Conservation (phyloP, 345 rosid species). For the Erodium maritimum region DNA sequence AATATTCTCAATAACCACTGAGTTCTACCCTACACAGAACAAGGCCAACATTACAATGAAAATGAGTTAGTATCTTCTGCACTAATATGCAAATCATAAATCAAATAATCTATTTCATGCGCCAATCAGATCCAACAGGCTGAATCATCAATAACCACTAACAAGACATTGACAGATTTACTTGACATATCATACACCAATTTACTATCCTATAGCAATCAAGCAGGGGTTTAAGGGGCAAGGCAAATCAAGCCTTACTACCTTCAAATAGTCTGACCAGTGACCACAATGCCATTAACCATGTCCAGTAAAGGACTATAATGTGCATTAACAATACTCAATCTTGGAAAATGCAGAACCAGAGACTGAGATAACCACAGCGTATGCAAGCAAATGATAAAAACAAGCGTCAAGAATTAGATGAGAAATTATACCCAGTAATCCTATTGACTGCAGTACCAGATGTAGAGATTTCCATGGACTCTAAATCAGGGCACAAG, state of each 20-base stretch:
- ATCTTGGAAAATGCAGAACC: background rate
- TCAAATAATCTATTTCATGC: background rate
- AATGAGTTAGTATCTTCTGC: background rate
- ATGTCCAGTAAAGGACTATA: background rate
- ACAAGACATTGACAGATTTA: background rate
- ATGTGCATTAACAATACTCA: background rate
- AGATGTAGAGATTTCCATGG: slow-evolving; percentile 54
- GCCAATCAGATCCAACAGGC: background rate
- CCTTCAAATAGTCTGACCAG: background rate
- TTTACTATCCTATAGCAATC: background rate
- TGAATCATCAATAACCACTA: background rate
- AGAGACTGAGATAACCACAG: too few relatives aligned
- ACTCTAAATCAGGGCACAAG: slow-evolving; percentile 82
- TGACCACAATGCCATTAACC: background rate
- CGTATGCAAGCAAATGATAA: background rate
- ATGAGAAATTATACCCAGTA: slow-evolving; percentile 47
- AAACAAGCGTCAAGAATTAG: background rate
- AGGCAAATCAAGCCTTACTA: background rate
- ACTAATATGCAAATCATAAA: background rate
- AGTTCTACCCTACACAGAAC: background rate
- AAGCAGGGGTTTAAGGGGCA: background rate
- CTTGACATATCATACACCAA: too few relatives aligned
- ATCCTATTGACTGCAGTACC: slow-evolving; percentile 65
- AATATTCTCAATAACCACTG: background rate
- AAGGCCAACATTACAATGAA: background rate